A percentile compares a stretch with the other conserved stretches of the same genome.
phyloP scores from a whole-genome alignment of 2,329 filamentous ascomycete species.

The Xylariomycetidae sp. region DNA sequence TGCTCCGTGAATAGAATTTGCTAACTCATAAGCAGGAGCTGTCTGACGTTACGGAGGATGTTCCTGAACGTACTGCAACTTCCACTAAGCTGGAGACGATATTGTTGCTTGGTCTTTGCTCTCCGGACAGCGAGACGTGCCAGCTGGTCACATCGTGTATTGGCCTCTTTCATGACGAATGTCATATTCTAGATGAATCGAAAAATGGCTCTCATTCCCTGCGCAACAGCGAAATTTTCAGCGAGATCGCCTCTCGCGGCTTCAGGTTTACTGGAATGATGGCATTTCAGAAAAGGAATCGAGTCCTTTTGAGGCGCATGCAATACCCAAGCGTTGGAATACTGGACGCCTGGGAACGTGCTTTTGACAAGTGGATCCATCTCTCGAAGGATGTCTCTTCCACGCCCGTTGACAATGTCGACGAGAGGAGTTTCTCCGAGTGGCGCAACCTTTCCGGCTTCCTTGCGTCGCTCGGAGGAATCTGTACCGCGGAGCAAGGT shows the following conservation, averaged over 20 bases:
- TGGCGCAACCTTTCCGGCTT: slow-evolving; percentile 69
- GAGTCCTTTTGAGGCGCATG: slow-evolving; percentile 55
- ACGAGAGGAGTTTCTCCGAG: slow-evolving; percentile 54
- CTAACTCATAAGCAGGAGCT: slow-evolving; percentile 54
- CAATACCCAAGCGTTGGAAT: slow-evolving; percentile 62
- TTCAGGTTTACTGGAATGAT: slow-evolving; percentile 66
- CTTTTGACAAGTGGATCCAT: slow-evolving; percentile 61
- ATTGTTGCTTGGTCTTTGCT: slow-evolving; percentile 60
- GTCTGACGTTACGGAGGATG: slow-evolving; percentile 47
- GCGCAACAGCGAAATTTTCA: slow-evolving; percentile 57
- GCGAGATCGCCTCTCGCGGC: slow-evolving; percentile 57
- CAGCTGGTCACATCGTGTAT: slow-evolving; percentile 61
- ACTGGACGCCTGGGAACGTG: slow-evolving; percentile 60
- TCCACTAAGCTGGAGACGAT: slow-evolving; percentile 57
- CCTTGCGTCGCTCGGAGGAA: slow-evolving; percentile 60
- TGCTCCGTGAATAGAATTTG: no score
- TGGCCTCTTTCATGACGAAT: slow-evolving; percentile 58
- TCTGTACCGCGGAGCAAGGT: slow-evolving; percentile 58
- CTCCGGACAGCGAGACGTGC: slow-evolving; percentile 60
- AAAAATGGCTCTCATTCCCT: slow-evolving; percentile 47
- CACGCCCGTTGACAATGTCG: slow-evolving; percentile 43
- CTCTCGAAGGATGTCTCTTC: slow-evolving; percentile 59
- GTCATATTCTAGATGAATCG: slow-evolving; percentile 44
- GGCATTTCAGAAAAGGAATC: slow-evolving; percentile 63
- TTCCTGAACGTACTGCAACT: slow-evolving; percentile 48